Conservation (phyloP, 2,329 filamentous ascomycete genomes). For the Fusarium subtropicale region DNA sequence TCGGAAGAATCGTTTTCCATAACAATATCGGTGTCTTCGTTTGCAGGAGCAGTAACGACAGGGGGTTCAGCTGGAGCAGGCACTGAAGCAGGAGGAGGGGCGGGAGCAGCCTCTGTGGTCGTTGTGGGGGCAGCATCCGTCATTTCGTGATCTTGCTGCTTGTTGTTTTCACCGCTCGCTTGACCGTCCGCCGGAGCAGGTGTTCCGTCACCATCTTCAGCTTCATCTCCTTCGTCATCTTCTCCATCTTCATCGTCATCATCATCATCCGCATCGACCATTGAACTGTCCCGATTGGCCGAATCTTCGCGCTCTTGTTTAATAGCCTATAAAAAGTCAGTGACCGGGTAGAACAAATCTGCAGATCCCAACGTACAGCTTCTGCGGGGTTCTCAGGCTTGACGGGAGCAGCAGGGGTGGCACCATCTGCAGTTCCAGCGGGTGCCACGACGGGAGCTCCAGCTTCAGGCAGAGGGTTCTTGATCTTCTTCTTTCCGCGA, state of each 20-base stretch:
- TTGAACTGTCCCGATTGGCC: slow-evolving; percentile 63
- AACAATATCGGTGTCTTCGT: slow-evolving; percentile 41
- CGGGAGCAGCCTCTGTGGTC: slow-evolving; percentile 31
- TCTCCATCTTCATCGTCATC: slow-evolving; percentile 61
- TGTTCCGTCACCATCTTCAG: slow-evolving; percentile 59
- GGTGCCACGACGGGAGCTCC: slow-evolving; percentile 52
- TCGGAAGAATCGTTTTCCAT: slow-evolving; percentile 44
- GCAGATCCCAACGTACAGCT: slow-evolving; percentile 41
- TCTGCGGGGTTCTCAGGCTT: slow-evolving; percentile 55
- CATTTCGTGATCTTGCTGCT: slow-evolving; percentile 54
- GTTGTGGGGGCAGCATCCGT: slow-evolving; percentile 51
- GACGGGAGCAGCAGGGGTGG: slow-evolving; percentile 53
- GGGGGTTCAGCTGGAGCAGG: slow-evolving; percentile 10
- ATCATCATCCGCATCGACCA: slow-evolving; percentile 64
- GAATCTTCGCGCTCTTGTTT: slow-evolving; percentile 60
- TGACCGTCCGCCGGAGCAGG: slow-evolving; percentile 46
- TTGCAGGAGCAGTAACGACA: slow-evolving; percentile 23
- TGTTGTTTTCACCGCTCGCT: slow-evolving; percentile 49
- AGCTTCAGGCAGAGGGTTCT: slow-evolving; percentile 57
- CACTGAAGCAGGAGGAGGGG: slow-evolving; percentile 12
- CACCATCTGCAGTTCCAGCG: slow-evolving; percentile 52
- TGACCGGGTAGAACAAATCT: neutral
- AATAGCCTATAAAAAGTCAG: slow-evolving; percentile 50
- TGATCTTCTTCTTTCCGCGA: slow-evolving; percentile 83
- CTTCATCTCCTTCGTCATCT: slow-evolving; percentile 61